These are phyloP conservation scores for Penicillium verrucosum DNA, from an alignment of 2,329 filamentous ascomycete species.

Conservation along the genomic window DNA sequence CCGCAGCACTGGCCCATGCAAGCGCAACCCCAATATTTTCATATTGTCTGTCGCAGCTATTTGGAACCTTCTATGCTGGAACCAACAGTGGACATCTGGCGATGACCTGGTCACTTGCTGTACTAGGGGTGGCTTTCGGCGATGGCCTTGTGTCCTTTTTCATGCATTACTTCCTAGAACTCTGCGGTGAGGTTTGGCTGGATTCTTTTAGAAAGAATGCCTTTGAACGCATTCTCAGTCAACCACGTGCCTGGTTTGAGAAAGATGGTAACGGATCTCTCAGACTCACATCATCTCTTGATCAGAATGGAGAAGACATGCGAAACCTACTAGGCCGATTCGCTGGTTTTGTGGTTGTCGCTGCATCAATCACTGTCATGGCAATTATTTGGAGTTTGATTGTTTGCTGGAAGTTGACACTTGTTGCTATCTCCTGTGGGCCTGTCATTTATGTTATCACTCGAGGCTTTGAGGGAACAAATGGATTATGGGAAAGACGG, in stretches of 20 bases:
- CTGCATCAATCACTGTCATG: constrained; percentile 63
- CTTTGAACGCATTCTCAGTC: constrained; percentile 66
- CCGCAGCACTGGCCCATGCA: constrained; percentile 62
- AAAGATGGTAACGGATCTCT: constrained; percentile 61
- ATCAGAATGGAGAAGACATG: constrained; percentile 83
- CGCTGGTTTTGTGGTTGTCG: constrained; percentile 65
- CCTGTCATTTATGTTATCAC: constrained; percentile 67
- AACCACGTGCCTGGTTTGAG: constrained; percentile 78
- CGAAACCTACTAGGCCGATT: constrained; percentile 77
- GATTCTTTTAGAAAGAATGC: constrained; percentile 67
- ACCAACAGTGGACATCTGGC: constrained; percentile 51
- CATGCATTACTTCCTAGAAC: constrained; percentile 69
- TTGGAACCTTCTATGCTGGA: constrained; percentile 64
- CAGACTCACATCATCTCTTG: constrained; percentile 67
- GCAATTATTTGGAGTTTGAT: constrained; percentile 70
- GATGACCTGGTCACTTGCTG: constrained; percentile 64
- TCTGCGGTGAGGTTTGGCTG: constrained; percentile 71
- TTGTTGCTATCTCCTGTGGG: constrained; percentile 67
- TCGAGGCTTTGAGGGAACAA: constrained; percentile 62
- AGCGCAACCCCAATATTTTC: constrained; percentile 71
- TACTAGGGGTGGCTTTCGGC: constrained; percentile 64
- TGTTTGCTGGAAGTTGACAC: constrained; percentile 74
- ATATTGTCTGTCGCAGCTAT: constrained; percentile 68
- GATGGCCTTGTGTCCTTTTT: constrained; percentile 65
- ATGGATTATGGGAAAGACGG: constrained; percentile 67